Conservation (phyloP, 257 asterid genomes). For the Ilex aquifolium region DNA sequence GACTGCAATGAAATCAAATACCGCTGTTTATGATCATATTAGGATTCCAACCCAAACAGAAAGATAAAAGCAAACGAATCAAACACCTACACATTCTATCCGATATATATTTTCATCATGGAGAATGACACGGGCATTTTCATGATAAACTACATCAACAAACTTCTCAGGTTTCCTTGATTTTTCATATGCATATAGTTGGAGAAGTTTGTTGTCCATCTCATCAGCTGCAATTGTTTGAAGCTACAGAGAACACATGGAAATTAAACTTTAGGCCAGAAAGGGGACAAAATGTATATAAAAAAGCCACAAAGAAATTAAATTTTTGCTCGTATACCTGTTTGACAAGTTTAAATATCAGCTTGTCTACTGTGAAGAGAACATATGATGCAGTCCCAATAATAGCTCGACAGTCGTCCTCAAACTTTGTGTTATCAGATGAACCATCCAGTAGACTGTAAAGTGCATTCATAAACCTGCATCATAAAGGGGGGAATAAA, state of each 20-base stretch:
- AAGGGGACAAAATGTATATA: neutral
- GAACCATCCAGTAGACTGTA: conserved; percentile 73
- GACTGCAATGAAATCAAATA: conserved; percentile 39
- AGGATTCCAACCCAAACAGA: neutral
- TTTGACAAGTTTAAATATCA: conserved; percentile 79
- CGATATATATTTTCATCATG: conserved; percentile 75
- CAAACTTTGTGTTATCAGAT: conserved; percentile 77
- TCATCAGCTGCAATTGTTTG: conserved; percentile 67
- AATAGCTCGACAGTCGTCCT: conserved; percentile 92
- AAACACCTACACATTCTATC: conserved; percentile 64
- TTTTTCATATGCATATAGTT: conserved; percentile 70
- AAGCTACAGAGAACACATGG: conserved; percentile 39
- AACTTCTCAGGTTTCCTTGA: conserved; percentile 52
- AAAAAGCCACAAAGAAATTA: neutral
- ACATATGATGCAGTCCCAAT: conserved; percentile 83
- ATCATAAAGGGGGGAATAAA: conserved; percentile 22
- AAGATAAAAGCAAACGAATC: conserved; percentile 11
- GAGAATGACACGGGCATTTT: conserved; percentile 62
- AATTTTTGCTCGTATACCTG: conserved; percentile 37
- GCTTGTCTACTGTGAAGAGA: conserved; percentile 90
- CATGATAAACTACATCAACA: conserved; percentile 60
- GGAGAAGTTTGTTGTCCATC: conserved; percentile 65
- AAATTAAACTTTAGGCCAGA: neutral
- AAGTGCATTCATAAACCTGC: conserved; percentile 82
- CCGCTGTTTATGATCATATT: no score